Evolutionary conservation across 2,329 filamentous ascomycete species (phyloP).

Genomic region (Blastomyces percursus): DNA sequence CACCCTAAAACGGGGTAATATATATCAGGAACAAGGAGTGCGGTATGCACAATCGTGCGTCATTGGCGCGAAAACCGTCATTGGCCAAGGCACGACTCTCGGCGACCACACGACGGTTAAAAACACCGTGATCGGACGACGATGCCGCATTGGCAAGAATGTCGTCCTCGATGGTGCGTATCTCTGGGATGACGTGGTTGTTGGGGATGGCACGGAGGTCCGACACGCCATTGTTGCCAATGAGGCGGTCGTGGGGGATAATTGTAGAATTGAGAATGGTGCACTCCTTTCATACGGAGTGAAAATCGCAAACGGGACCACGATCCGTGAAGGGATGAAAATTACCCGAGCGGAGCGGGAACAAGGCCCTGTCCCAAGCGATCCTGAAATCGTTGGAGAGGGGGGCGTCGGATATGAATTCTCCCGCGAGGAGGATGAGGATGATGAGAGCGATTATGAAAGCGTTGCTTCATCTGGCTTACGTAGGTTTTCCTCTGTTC

Average conservation of each 20-base stretch:
- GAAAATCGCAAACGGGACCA: slow-evolving; percentile 52
- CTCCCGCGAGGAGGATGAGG: slow-evolving; percentile 54
- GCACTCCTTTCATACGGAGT: slow-evolving; percentile 72
- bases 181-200: slow-evolving; percentile 73
- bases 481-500: neutral
- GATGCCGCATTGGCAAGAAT: slow-evolving; percentile 77
- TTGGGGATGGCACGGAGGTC: slow-evolving; percentile 64
- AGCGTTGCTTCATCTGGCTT: slow-evolving; percentile 41
- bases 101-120: slow-evolving; percentile 59
- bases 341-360: slow-evolving; percentile 38
- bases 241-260: slow-evolving; percentile 58
- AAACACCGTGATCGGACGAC: slow-evolving; percentile 70
- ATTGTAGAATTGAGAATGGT: slow-evolving; percentile 58
- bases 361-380: slow-evolving; percentile 34
- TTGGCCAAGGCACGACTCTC: slow-evolving; percentile 66
- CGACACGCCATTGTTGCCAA: slow-evolving; percentile 66
- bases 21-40: slow-evolving; percentile 71
- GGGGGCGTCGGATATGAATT: slow-evolving; percentile 54
- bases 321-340: slow-evolving; percentile 29
- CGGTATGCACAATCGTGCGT: slow-evolving; percentile 60
- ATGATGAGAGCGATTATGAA: slow-evolving; percentile 50
- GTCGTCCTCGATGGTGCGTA: slow-evolving; percentile 69
- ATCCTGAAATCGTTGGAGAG: slow-evolving; percentile 46
- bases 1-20: slow-evolving; percentile 54
- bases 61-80: slow-evolving; percentile 57